Conservation (phyloP, 2,329 filamentous ascomycete genomes). For the Camillea tinctor region DNA sequence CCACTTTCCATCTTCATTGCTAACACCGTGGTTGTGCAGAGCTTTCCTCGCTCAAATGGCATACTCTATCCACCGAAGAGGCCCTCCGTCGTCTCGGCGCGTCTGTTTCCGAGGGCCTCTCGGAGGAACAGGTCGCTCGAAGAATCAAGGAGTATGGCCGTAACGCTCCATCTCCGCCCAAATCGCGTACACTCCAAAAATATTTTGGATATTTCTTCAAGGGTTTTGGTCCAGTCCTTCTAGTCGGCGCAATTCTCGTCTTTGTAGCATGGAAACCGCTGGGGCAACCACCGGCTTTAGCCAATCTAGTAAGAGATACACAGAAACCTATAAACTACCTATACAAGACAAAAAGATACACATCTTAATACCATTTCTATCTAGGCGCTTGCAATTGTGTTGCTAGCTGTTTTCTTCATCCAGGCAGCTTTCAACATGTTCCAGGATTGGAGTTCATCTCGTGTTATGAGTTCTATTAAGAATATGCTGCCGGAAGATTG, state of each 20-base stretch:
- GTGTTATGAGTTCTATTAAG: slow-evolving; percentile 77
- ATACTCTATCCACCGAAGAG: slow-evolving; percentile 57
- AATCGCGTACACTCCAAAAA: slow-evolving; percentile 57
- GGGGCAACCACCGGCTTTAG: slow-evolving; percentile 65
- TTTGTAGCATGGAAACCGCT: slow-evolving; percentile 77
- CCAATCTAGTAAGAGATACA: slow-evolving; percentile 51
- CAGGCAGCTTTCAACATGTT: slow-evolving; percentile 69
- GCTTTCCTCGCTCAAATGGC: slow-evolving; percentile 66
- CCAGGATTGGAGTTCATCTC: slow-evolving; percentile 73
- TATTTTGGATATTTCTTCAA: slow-evolving; percentile 72
- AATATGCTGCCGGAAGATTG: slow-evolving; percentile 77
- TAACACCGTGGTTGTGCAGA: slow-evolving; percentile 39
- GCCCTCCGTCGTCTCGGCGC: slow-evolving; percentile 59
- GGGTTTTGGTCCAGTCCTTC: slow-evolving; percentile 71
- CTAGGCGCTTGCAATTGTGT: slow-evolving; percentile 67
- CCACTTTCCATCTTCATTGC: not conserved
- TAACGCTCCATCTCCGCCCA: slow-evolving; percentile 66
- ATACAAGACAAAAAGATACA: no score
- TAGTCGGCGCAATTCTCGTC: slow-evolving; percentile 68
- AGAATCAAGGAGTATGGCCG: slow-evolving; percentile 60
- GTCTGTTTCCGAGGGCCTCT: slow-evolving; percentile 58
- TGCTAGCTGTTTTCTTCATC: slow-evolving; percentile 67
- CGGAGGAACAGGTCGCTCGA: slow-evolving; percentile 53
- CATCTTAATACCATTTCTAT: no score
- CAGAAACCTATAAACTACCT: not conserved